Base-by-base conservation (phyloP, 2,329 filamentous ascomycete genomes). In the Cadophora sp. region DNA sequence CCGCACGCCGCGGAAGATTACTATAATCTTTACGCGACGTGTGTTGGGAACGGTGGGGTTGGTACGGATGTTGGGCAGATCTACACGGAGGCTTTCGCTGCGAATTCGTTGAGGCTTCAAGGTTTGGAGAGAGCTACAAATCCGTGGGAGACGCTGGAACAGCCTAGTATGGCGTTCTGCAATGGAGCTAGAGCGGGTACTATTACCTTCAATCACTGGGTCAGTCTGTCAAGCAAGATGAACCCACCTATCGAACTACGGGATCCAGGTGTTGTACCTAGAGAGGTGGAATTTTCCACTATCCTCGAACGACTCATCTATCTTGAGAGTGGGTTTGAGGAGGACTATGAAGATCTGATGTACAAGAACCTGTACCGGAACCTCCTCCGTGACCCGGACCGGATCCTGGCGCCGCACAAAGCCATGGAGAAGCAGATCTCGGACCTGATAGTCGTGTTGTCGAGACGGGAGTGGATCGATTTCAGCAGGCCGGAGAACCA, bases 141-240 rank as follows among this genome's bases (percentile, higher is more conserved):
- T 61, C 89, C 89, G 1, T 93, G 89, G 91, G 86, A 90, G 69
- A 89, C 90, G 1, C 81, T 93, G 30, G 91, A 94, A 75, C 90
- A 93, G 73, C 91, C 91, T 4, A 92, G 89, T 75, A 88, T 89
- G 77, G 83, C 87, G 0, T 91, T 91, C 75, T 86, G 84, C 70
- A 90, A 87, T 76, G 91, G 91, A 14, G 81, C 81, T 59, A 82
- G 86, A 24, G 87, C 90, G 0, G 91, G 91, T 6, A 93, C 91
- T 0, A 85, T 91, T 61, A 92, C 90, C 0, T 80, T 94, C 60
- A 92, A 91, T 72, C 86, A 89, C 69, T 93, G 89, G 85, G 85
- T 86, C 14, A 83, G 85, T 64, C 81, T 85, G 69, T 86, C 84
- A 20, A 89, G 89, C 65, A 82, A 79, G 39, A 76, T 85, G 5